Percentiles rank a stretch among this genome's conserved stretches.
Conservation (phyloP, 768 basidiomycete genomes). For the Leccinum pellstonianum region DNA sequence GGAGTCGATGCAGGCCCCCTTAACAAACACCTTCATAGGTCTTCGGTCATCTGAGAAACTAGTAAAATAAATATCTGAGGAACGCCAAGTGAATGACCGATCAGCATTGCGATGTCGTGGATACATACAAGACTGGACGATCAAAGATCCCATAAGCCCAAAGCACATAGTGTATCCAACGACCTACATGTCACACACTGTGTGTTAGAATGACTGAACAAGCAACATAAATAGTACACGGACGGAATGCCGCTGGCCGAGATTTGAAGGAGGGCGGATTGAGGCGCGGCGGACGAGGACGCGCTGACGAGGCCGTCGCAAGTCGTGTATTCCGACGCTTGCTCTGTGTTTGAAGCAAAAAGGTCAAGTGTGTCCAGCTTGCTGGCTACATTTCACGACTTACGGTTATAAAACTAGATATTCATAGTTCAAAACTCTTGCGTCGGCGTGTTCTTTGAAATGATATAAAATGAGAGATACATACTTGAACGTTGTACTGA, state of each 20-base stretch:
- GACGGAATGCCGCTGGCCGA: constrained; percentile 54
- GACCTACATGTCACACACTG: constrained; percentile 1
- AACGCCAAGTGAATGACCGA: neutral
- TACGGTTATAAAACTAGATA: constrained; percentile 23
- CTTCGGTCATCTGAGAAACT: neutral
- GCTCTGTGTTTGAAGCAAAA: constrained; percentile 27
- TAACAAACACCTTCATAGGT: neutral
- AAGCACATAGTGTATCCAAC: constrained; percentile 20
- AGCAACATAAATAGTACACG: neutral
- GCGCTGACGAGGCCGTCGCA: constrained; percentile 37
- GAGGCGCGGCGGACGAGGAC: constrained; percentile 41
- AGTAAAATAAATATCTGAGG: neutral
- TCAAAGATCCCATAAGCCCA: constrained; percentile 9
- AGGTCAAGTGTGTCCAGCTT: neutral
- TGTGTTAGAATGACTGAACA: neutral
- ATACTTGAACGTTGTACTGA: constrained; percentile 44
- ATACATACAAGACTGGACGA: neutral
- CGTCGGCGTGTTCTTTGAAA: neutral
- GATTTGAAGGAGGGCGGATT: constrained; percentile 47
- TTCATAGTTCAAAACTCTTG: neutral
- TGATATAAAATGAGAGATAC: neutral
- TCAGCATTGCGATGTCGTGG: too few species aligned
- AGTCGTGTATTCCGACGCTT: constrained; percentile 35
- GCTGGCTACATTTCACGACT: neutral
- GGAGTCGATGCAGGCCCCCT: neutral